A percentile compares a stretch with the other conserved stretches of the same genome.
Conservation (phyloP, 2,329 filamentous ascomycete species). For the Shiraia bambusicola region DNA sequence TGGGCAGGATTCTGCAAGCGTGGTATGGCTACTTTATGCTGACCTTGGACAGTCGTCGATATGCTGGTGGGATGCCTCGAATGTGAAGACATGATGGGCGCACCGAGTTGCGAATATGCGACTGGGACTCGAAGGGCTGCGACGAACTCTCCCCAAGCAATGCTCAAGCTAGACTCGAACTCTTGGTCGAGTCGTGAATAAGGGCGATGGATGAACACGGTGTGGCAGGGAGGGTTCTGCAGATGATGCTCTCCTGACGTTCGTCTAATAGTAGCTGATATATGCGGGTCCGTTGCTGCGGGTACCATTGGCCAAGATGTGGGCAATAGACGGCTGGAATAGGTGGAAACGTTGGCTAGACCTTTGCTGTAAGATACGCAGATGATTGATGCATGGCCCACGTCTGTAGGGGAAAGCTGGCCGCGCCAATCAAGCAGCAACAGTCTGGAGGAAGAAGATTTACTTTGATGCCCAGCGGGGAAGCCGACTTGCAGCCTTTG, state of each 20-base stretch:
- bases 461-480: not conserved
- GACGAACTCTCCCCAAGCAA: not conserved
- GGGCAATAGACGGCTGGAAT: conserved; percentile 5
- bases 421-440: not conserved
- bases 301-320: conserved; percentile 8
- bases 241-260: conserved; percentile 1
- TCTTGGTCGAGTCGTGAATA: too few species aligned
- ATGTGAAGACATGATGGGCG: too few species aligned
- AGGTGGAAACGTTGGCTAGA: not conserved
- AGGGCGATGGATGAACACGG: too few species aligned
- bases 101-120: not conserved
- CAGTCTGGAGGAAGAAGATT: not conserved
- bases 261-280: conserved; percentile 5
- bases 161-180: too few species aligned
- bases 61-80: conserved; percentile 3
- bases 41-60: conserved; percentile 7
- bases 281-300: conserved; percentile 13
- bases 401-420: not conserved
- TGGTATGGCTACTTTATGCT: conserved; percentile 37
- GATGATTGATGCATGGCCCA: too few species aligned
- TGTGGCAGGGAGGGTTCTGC: conserved; percentile 3
- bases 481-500: too few species aligned
- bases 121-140: not conserved
- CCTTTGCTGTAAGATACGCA: not conserved
- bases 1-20: conserved; percentile 25